Conservation (phyloP, 805 yeast genomes). For the Myxozyma vanderwaltii region DNA sequence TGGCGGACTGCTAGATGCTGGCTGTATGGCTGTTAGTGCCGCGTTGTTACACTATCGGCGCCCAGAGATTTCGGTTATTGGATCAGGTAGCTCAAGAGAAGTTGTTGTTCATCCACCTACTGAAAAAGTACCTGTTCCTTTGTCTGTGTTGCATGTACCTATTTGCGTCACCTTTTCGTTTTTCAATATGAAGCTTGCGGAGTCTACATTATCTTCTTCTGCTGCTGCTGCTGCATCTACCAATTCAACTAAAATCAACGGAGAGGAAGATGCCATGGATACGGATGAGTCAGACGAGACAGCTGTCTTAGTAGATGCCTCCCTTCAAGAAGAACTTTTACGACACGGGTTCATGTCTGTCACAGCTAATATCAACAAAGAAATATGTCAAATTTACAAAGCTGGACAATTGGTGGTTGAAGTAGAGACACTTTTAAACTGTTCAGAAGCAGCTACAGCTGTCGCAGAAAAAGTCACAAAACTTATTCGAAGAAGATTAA, state of each 20-base stretch:
- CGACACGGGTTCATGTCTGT: constrained; percentile 80
- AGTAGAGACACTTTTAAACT: constrained; percentile 65
- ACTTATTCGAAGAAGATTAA: constrained; percentile 58
- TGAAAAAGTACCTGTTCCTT: constrained; percentile 84
- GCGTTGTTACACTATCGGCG: constrained; percentile 79
- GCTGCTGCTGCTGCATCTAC: not conserved
- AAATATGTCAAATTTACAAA: constrained; percentile 84
- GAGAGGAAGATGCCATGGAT: constrained; percentile 20
- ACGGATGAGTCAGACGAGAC: constrained; percentile 40
- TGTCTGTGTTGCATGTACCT: constrained; percentile 86
- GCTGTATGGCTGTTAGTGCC: constrained; percentile 86
- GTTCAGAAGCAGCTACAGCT: constrained; percentile 64
- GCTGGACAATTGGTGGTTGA: constrained; percentile 84
- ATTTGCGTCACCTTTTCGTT: constrained; percentile 88
- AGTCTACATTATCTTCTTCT: not conserved
- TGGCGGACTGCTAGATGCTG: constrained; percentile 89
- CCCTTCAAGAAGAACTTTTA: constrained; percentile 70
- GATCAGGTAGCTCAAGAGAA: constrained; percentile 36
- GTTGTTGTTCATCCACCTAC: constrained; percentile 63
- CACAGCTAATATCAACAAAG: constrained; percentile 86
- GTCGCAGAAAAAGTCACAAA: constrained; percentile 68
- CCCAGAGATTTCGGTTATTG: constrained; percentile 74
- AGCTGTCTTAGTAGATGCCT: constrained; percentile 68
- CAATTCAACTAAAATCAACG: not conserved
- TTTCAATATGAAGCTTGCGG: constrained; percentile 43